These are phyloP conservation scores for Pestalotiopsis fici DNA, from an alignment of 2,329 filamentous ascomycete species.

Conservation along the genomic window DNA sequence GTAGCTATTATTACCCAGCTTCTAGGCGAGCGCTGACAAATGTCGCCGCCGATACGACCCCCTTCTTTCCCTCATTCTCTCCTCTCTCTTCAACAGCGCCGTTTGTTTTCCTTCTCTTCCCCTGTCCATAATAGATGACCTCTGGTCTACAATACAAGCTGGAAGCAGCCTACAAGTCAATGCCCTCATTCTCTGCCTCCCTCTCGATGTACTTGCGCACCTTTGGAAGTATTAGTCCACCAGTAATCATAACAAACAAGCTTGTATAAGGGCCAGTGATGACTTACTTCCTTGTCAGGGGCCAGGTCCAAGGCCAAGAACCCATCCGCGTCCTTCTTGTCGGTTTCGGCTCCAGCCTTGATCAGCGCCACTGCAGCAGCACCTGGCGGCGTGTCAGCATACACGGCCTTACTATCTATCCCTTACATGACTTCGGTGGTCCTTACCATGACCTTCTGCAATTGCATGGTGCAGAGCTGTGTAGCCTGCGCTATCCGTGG, in stretches of 20 bases:
- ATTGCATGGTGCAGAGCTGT: slow-evolving; percentile 89
- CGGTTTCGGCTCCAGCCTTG: slow-evolving; percentile 80
- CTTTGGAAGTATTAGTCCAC: slow-evolving; percentile 36
- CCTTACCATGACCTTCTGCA: slow-evolving; percentile 70
- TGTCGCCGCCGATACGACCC: not conserved
- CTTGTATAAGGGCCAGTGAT: not conserved
- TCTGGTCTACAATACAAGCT: not conserved
- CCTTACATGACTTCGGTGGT: not conserved
- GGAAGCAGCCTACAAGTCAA: slow-evolving; percentile 52
- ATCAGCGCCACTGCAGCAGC: slow-evolving; percentile 82
- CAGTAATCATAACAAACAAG: not conserved
- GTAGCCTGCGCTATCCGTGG: slow-evolving; percentile 78
- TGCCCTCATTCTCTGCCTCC: slow-evolving; percentile 81
- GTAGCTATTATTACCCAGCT: not conserved
- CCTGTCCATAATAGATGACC: no score
- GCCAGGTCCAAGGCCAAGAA: slow-evolving; percentile 76
- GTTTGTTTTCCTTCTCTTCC: no score
- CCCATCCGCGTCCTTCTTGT: slow-evolving; percentile 74
- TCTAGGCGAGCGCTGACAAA: not conserved
- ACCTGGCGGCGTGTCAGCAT: slow-evolving; percentile 39
- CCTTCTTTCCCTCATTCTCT: not conserved
- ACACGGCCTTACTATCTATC: not conserved
- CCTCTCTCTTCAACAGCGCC: no score
- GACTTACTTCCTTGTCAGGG: slow-evolving; percentile 77
- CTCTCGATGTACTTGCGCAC: slow-evolving; percentile 76